Evolutionary conservation across 2,329 filamentous ascomycete genomes (phyloP), one percentile per base, ranked within the genome.

Genomic region (Fusarium aywerte): DNA sequence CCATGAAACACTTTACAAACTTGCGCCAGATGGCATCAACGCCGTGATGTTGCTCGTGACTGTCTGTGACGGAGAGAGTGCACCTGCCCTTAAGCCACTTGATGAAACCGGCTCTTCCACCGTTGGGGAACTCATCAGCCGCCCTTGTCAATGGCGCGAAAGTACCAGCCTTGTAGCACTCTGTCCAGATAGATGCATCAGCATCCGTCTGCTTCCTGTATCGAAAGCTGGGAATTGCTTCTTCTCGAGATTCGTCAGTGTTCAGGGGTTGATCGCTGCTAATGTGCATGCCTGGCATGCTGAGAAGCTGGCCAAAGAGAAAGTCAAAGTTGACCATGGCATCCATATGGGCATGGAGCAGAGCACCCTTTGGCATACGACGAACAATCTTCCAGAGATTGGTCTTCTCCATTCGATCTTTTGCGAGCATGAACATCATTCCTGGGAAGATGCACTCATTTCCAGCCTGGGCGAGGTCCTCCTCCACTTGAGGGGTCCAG

Each of bases 391-490:
- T 85, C 93, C 93, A 98, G 23, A 97, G 83, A 74, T 89, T 89
- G 15, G 92, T 97, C 70, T 84, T 84, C 78, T 97, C 92, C 88
- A 97, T 96, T 35, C 88, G 87, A n/a, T 89, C 86, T 78, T 93
- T 95, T 70, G 93, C 93, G 33, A 95, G 84, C 33, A 87, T 89
- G 79, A 97, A 97, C 91, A 97, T 96, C 90, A 97, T 97, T 12
- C 94, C 94, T 1, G 93, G 93, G 75, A 91, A 92, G 49, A 95
- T 81, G 69, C 88, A 87, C 62, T 87, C 85, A 70, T 88, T 77
- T n/a, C 79, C 81, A 56, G 87, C 80, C 66, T 86, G 85, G 5
- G 90, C 89, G 4, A 93, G 81, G 42, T 84, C 84, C 73, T 94
- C 89, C 72, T 95, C 91, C 48, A 91, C 87, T 43, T 87, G 85